Evolutionary conservation across 1,139 yeast species (phyloP), one percentile per base, ranked within the genome.

Genomic region (Sugiyamaella pinicola): DNA sequence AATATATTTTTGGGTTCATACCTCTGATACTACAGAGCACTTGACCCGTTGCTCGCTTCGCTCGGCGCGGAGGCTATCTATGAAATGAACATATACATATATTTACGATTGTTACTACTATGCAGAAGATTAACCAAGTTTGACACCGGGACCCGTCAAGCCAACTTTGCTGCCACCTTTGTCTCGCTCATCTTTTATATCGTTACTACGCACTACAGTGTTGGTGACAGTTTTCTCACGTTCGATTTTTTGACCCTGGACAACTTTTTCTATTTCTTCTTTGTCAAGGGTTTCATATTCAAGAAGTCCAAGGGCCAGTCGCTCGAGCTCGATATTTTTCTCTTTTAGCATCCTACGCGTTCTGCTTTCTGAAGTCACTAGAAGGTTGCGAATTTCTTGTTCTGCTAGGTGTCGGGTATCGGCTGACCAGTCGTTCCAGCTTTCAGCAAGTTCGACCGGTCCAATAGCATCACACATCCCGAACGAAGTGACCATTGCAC

Each of bases 401-500:
- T 95, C 99, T 15, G 98, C 99, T 69, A 84, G 76, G 66, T 89
- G 95, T 59, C 95, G 80, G 49, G 95, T 80, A 59, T 83, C 82
- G 10, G 91, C 87, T 1, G 97, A 88, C 99, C 98, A 93, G 53
- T 87, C 82, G 61, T 84, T 90, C 97, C 97, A 91, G 67, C 86
- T 84, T 64, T 89, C 74, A 53, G 91, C 80, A 47, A 93, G 77
- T 65, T 83, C 83, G 34, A 93, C 89, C 5, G 99, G 99, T 1
- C 99, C 99, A 58, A 93, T 88, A 55, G 79, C 82, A 52, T 88
- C 93, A 61, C 95, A 85, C 99, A 95, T 93, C 64, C 99, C 99
- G 67, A 87, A 93, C 46, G 90, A 84, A 1, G 96, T 89, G 41
- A 93, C 96, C 98, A 93, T 93, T 18, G 96, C 96, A 64, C 96